These are phyloP conservation scores for Fomes fomentarius DNA, from an alignment of 1,284 basidiomycete genomes.

Conservation along the genomic window DNA sequence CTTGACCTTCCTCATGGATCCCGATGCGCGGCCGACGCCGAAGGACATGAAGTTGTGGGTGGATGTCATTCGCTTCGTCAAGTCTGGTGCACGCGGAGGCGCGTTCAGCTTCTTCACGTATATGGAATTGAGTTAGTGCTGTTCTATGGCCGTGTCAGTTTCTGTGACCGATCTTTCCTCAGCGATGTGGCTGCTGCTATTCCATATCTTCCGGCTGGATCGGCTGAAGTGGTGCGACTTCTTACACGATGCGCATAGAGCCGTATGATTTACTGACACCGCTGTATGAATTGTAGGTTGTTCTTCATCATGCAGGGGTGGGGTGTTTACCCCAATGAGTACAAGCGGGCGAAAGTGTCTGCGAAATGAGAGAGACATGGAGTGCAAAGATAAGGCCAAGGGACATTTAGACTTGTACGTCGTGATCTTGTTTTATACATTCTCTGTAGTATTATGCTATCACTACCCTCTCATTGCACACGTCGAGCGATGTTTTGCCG, in stretches of 20 bases:
- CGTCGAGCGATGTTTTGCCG: too few species aligned
- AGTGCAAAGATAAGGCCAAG: not conserved
- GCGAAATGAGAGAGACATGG: not conserved
- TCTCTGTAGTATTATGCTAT: too few species aligned
- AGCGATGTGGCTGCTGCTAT: slow-evolving; percentile 54
- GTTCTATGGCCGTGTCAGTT: too few species aligned
- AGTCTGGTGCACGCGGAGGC: slow-evolving; percentile 56
- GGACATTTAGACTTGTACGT: not conserved
- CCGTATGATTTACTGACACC: not conserved
- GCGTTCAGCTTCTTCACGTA: slow-evolving; percentile 68
- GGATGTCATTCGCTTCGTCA: slow-evolving; percentile 60
- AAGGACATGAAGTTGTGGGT: slow-evolving; percentile 71
- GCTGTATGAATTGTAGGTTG: slow-evolving; percentile 38
- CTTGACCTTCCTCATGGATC: slow-evolving; percentile 59
- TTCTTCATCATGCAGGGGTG: slow-evolving; percentile 56
- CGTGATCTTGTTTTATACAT: not conserved
- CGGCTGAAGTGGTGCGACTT: slow-evolving; percentile 45
- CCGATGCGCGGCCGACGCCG: slow-evolving; percentile 49
- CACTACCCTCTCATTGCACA: too few species aligned
- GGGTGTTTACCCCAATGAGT: slow-evolving; percentile 28
- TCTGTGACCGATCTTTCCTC: too few species aligned
- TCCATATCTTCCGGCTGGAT: slow-evolving; percentile 51
- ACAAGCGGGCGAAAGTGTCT: not conserved
- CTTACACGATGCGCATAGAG: not conserved
- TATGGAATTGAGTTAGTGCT: slow-evolving; percentile 54